These are phyloP conservation scores for Aulographum hederae DNA, from an alignment of 2,329 filamentous ascomycete species.

Conservation along the genomic window DNA sequence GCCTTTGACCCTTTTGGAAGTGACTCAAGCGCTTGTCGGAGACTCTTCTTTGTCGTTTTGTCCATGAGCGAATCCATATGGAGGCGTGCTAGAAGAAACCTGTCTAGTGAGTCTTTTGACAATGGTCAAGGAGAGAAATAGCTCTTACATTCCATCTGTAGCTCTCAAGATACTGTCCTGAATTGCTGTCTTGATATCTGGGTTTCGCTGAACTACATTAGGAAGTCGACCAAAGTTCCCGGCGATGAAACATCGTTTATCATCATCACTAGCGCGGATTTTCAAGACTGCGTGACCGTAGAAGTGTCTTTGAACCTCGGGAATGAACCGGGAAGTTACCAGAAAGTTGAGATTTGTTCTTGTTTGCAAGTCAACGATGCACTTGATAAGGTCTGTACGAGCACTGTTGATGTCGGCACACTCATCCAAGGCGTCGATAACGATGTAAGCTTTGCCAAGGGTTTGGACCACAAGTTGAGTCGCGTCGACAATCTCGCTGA, in stretches of 20 bases:
- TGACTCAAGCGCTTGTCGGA: constrained; percentile 14
- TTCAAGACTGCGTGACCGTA: constrained; percentile 6
- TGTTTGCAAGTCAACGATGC: constrained; percentile 5
- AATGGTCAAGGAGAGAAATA: not conserved
- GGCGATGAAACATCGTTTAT: constrained; percentile 9
- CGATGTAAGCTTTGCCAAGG: constrained; percentile 12
- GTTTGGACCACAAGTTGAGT: constrained; percentile 7
- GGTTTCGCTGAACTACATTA: constrained; percentile 6
- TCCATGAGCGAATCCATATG: constrained; percentile 1
- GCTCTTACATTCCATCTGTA: constrained; percentile 10
- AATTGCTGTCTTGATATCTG: constrained; percentile 7
- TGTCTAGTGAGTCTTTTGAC: constrained; percentile 7
- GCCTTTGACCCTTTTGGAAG: constrained; percentile 11
- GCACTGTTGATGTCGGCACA: constrained; percentile 8
- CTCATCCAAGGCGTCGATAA: constrained; percentile 18
- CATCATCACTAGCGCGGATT: constrained; percentile 9
- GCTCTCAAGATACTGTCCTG: constrained; percentile 8
- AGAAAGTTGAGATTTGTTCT: constrained; percentile 5
- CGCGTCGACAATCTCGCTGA: constrained; percentile 7
- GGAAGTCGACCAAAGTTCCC: constrained; percentile 8
- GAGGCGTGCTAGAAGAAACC: constrained; percentile 15
- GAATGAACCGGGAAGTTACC: constrained; percentile 9
- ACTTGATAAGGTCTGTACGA: constrained; percentile 5
- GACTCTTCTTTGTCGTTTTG: constrained; percentile 6
- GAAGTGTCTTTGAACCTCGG: constrained; percentile 8